phyloP scores from a whole-genome alignment of 352 stramenopile species.

The Phytophthora pisi region DNA sequence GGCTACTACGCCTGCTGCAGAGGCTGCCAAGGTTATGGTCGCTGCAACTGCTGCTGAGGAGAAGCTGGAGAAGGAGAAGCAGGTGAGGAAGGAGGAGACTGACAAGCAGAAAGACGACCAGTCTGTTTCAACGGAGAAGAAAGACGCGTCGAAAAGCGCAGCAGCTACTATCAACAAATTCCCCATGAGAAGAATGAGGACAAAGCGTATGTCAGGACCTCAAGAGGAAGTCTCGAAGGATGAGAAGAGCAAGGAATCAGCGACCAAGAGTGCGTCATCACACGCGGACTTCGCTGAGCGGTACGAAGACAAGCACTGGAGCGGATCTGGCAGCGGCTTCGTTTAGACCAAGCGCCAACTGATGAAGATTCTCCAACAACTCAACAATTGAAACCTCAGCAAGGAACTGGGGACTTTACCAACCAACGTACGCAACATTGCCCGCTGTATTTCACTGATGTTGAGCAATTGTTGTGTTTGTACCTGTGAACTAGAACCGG shows the following conservation, averaged over 20 bases:
- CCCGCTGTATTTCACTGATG: conserved; percentile 4
- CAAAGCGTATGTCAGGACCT: conserved; percentile 12
- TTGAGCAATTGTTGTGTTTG: conserved; percentile 10
- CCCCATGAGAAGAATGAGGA: conserved; percentile 17
- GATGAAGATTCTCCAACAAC: conserved; percentile 10
- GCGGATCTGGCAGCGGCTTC: conserved; percentile 50
- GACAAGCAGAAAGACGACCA: neutral
- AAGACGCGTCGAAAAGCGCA: conserved; percentile 11
- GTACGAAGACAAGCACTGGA: conserved; percentile 52
- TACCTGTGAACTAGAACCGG: conserved; percentile 51
- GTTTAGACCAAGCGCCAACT: conserved; percentile 18
- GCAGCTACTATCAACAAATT: conserved; percentile 10
- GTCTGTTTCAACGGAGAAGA: conserved; percentile 1
- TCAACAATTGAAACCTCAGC: conserved; percentile 11
- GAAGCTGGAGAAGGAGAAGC: conserved; percentile 29
- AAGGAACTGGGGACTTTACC: conserved; percentile 5
- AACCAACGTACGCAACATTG: conserved; percentile 7
- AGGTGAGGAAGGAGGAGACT: conserved; percentile 20
- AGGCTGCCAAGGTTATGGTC: conserved; percentile 40
- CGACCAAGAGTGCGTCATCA: conserved; percentile 17
- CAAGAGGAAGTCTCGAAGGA: neutral
- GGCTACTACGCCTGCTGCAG: conserved; percentile 17
- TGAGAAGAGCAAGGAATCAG: conserved; percentile 10
- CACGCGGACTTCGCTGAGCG: conserved; percentile 36
- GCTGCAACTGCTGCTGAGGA: conserved; percentile 41